Conservation (phyloP, 306 rosid genomes). For the Dryas drummondii region DNA sequence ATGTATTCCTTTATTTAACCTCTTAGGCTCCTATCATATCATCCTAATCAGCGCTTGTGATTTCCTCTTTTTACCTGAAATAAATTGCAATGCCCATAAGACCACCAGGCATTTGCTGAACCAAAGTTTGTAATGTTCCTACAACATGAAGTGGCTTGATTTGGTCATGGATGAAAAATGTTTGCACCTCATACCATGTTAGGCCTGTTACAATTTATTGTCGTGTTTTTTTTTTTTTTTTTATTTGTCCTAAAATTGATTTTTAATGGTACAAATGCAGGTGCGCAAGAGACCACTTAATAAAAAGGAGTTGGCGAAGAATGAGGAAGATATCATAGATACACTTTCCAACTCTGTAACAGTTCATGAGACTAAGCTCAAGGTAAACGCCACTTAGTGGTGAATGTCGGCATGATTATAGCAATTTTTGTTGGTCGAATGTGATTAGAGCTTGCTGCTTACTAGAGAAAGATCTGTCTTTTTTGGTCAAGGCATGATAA, state of each 20-base stretch:
- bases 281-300: constrained; percentile 97
- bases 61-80: constrained; percentile 10
- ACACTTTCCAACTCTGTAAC: constrained; percentile 73
- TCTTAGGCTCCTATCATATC: background rate
- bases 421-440: no score
- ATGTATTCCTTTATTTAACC: constrained; percentile 8
- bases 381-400: constrained; percentile 43
- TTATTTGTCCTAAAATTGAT: constrained; percentile 11
- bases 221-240: background rate
- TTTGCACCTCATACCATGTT: background rate
- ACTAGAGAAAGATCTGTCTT: background rate
- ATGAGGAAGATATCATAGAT: constrained; percentile 93
- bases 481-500: background rate
- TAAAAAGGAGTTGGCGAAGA: constrained; percentile 86
- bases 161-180: constrained; percentile 4
- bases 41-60: background rate
- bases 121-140: constrained; percentile 1
- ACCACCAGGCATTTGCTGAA: background rate
- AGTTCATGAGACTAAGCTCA: constrained; percentile 93
- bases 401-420: background rate
- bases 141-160: constrained; percentile 8
- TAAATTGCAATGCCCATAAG: constrained; percentile 13
- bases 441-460: background rate
- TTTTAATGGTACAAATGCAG: constrained; percentile 45
- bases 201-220: background rate